Conservation (phyloP, 129 eudicot species). For the Flaveria ramosissima region DNA sequence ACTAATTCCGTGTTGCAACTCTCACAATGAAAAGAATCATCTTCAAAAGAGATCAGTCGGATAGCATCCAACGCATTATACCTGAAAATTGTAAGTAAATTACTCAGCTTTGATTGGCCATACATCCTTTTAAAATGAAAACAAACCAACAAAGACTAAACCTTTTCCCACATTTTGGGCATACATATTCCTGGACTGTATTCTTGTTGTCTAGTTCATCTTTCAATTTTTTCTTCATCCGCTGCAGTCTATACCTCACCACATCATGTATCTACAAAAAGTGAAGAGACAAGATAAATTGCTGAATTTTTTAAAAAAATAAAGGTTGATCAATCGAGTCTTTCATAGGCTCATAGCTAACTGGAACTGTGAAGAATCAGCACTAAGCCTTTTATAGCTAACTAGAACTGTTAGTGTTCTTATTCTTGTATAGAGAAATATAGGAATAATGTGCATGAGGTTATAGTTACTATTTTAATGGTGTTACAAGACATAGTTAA, state of each 20-base stretch:
- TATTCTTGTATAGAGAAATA: neutral
- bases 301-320: too few species aligned
- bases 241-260: conserved; percentile 91
- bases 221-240: conserved; percentile 78
- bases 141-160: neutral
- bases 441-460: neutral
- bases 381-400: neutral
- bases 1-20: conserved; percentile 85
- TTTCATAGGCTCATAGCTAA: neutral
- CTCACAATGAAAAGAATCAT: conserved; percentile 85
- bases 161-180: conserved; percentile 74
- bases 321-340: neutral
- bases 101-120: conserved; percentile 13
- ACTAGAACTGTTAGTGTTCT: neutral
- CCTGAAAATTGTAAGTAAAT: conserved; percentile 40
- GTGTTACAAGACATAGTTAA: neutral
- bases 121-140: neutral
- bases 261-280: conserved; percentile 88
- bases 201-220: conserved; percentile 87
- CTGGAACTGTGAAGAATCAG: neutral
- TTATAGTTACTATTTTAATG: neutral
- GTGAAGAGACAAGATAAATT: neutral
- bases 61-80: conserved; percentile 95
- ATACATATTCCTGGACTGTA: conserved; percentile 84
- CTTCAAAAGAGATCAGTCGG: conserved; percentile 61